A percentile compares a stretch with the other conserved stretches of the same genome.
phyloP scores from a whole-genome alignment of 345 rosid genomes.

The Populus tremula region DNA sequence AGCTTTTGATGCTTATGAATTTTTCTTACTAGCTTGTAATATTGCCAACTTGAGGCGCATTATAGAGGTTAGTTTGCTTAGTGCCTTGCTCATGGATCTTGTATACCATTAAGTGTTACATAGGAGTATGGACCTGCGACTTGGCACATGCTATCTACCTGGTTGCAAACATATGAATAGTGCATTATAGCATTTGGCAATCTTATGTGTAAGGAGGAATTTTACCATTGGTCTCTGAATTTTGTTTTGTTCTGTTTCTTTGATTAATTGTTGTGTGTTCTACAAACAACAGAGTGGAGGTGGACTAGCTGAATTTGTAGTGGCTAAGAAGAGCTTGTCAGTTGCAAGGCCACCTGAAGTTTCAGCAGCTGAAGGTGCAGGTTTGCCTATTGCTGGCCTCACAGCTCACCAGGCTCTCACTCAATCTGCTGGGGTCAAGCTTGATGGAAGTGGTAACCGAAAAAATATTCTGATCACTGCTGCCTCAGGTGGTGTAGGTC shows the following conservation, averaged over 20 bases:
- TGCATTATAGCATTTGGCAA: background rate
- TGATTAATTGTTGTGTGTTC: too few relatives aligned
- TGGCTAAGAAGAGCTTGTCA: slow-evolving; percentile 15
- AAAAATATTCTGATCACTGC: slow-evolving; percentile 27
- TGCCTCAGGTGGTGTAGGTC: slow-evolving; percentile 31
- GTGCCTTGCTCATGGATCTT: background rate
- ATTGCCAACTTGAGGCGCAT: background rate
- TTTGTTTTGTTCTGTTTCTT: too few relatives aligned
- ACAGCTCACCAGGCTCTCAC: slow-evolving; percentile 29
- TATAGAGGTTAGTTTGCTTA: background rate
- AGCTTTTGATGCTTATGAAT: background rate
- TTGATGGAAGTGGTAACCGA: slow-evolving; percentile 13
- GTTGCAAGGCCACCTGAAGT: slow-evolving; percentile 28
- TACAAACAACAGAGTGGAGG: slow-evolving; percentile 16
- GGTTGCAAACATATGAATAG: background rate
- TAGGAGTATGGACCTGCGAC: background rate
- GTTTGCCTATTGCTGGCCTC: slow-evolving; percentile 24
- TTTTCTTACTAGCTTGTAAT: background rate
- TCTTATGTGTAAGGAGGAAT: too few relatives aligned
- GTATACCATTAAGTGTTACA: background rate
- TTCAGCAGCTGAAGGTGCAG: slow-evolving; percentile 26
- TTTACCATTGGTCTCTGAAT: too few relatives aligned
- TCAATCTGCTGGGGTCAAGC: slow-evolving; percentile 22
- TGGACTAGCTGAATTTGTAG: slow-evolving; percentile 18
- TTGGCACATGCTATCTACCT: background rate